Conservation (phyloP, 352 stramenopile species). For the Pythium diclinum region DNA sequence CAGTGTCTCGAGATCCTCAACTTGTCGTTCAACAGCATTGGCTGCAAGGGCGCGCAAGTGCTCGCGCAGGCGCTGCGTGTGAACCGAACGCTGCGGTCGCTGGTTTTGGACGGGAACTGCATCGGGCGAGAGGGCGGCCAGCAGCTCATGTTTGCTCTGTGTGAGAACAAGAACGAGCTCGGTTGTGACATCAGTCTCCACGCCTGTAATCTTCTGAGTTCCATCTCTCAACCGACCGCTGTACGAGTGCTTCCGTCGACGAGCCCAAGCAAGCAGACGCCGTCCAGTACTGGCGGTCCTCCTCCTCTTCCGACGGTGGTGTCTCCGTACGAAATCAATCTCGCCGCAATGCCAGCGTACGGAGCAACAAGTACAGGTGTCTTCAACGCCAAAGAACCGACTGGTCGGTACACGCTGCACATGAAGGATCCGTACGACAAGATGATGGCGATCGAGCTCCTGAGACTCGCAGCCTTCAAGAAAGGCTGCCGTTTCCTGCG, state of each 20-base stretch:
- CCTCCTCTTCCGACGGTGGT: background rate
- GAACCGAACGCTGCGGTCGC: slow-evolving; percentile 52
- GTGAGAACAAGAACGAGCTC: slow-evolving; percentile 45
- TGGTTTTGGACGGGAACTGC: slow-evolving; percentile 78
- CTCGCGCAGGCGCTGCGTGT: slow-evolving; percentile 60
- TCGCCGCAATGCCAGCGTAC: slow-evolving; percentile 43
- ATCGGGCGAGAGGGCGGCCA: slow-evolving; percentile 69
- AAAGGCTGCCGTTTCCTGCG: slow-evolving; percentile 73
- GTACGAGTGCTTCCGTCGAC: background rate
- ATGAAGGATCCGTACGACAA: slow-evolving; percentile 69
- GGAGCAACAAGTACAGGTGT: slow-evolving; percentile 34
- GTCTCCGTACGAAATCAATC: slow-evolving; percentile 28
- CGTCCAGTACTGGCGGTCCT: background rate
- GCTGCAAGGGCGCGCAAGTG: slow-evolving; percentile 66
- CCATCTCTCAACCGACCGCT: background rate
- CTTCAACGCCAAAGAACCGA: slow-evolving; percentile 73
- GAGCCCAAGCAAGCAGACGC: background rate
- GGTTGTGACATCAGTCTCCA: slow-evolving; percentile 60
- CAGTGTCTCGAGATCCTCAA: slow-evolving; percentile 59
- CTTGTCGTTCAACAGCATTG: slow-evolving; percentile 77
- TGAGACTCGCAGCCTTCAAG: slow-evolving; percentile 63
- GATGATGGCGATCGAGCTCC: slow-evolving; percentile 72
- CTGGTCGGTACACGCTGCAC: slow-evolving; percentile 65
- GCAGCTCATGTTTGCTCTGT: slow-evolving; percentile 62
- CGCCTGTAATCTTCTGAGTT: slow-evolving; percentile 50